Evolutionary conservation across 305 asterid genomes (phyloP).

Genomic region (Solanum hybrid): DNA sequence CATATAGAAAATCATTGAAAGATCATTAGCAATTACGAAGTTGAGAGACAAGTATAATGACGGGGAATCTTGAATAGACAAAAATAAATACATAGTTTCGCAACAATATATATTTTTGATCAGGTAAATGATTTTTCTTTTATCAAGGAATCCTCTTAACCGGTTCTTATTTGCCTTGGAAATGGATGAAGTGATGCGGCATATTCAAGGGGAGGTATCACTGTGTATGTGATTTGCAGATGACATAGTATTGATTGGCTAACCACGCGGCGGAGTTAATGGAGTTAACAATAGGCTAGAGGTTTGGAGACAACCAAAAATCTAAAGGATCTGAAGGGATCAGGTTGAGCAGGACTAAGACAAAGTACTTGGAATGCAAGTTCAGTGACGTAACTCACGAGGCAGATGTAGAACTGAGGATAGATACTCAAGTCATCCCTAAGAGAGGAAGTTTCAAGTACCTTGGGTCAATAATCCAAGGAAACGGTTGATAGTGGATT

Average conservation of each 20-base stretch:
- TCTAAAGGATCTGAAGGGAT: background rate
- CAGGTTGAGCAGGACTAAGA: background rate
- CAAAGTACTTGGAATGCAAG: background rate
- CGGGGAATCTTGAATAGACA: background rate
- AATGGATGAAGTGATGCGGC: background rate
- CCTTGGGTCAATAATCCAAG: background rate
- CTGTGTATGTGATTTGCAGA: background rate
- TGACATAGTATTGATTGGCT: background rate
- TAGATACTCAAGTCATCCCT: background rate
- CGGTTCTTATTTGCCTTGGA: background rate
- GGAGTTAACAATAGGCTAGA: background rate
- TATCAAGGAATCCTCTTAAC: background rate
- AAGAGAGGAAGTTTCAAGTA: background rate
- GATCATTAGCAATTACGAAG: background rate
- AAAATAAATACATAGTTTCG: background rate
- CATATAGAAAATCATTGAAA: conserved; percentile 14
- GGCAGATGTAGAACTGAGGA: background rate
- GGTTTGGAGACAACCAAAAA: background rate
- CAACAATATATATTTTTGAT: background rate
- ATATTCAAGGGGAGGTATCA: background rate
- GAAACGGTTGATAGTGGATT: background rate
- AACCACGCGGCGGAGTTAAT: background rate
- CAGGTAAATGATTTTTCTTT: background rate
- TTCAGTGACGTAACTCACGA: background rate
- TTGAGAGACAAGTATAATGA: background rate